These are phyloP conservation scores for Capsicum chinense DNA, from an alignment of 257 asterid genomes.

Conservation along the genomic window DNA sequence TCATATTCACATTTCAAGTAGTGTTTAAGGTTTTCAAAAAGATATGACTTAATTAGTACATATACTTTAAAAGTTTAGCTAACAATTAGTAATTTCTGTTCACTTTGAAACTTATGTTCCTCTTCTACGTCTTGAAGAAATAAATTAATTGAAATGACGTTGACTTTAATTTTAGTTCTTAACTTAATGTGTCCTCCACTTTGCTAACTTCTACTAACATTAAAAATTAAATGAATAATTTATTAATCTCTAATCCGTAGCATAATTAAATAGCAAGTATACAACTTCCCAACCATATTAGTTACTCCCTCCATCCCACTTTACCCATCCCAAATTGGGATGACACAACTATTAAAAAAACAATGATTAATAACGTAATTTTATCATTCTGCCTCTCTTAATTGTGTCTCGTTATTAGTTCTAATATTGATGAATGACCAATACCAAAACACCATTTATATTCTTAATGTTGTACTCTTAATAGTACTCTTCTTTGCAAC, in stretches of 20 bases:
- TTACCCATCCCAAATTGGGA: no score
- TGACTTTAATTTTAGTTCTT: slow-evolving; percentile 1
- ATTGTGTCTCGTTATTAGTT: no score
- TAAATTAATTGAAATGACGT: background rate
- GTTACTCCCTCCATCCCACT: no score
- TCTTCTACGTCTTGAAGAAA: background rate
- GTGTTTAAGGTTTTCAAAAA: background rate
- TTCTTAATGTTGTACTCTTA: no score
- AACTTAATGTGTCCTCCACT: background rate
- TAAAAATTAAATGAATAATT: background rate
- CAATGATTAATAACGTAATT: no score
- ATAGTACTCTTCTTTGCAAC: no score
- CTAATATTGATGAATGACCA: no score
- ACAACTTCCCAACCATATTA: background rate
- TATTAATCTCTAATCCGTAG: background rate
- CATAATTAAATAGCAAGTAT: background rate
- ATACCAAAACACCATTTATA: no score
- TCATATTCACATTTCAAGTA: background rate
- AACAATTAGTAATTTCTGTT: background rate
- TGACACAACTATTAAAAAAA: no score
- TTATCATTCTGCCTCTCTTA: no score
- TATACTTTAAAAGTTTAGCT: background rate
- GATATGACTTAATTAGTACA: background rate
- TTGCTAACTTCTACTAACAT: background rate
- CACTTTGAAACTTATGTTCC: background rate